These are phyloP conservation scores for Coemansia sp. DNA, from an alignment of 192 early-diverging fungal species.

Conservation along the genomic window DNA sequence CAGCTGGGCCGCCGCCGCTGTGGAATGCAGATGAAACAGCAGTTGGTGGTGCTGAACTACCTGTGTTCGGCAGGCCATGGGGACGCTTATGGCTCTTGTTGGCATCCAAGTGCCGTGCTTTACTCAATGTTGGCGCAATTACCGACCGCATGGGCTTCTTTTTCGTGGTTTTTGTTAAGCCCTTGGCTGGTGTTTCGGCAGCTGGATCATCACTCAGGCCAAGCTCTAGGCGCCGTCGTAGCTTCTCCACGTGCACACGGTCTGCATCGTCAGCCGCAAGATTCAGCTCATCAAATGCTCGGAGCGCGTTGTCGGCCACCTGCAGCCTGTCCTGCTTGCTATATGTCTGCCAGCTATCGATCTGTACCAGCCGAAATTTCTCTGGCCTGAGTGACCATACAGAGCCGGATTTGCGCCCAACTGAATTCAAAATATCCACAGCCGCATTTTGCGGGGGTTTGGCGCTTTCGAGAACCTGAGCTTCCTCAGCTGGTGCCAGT, in stretches of 20 bases:
- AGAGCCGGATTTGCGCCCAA: constrained; percentile 13
- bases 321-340: constrained; percentile 29
- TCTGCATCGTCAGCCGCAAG: constrained; percentile 52
- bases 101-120: constrained; percentile 12
- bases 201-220: neutral
- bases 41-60: neutral
- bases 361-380: constrained; percentile 52
- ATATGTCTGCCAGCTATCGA: constrained; percentile 57
- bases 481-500: constrained; percentile 14
- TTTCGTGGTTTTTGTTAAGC: constrained; percentile 16
- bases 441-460: constrained; percentile 18
- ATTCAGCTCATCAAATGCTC: constrained; percentile 56
- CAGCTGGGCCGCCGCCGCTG: neutral
- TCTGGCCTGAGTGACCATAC: constrained; percentile 53
- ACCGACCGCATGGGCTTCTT: constrained; percentile 37
- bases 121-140: constrained; percentile 29
- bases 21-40: constrained; percentile 2
- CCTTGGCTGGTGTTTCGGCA: neutral
- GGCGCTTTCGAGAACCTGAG: constrained; percentile 13
- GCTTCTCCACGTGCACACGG: constrained; percentile 23
- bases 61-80: neutral
- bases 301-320: constrained; percentile 45
- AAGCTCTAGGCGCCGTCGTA: constrained; percentile 11
- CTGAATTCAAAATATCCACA: constrained; percentile 15
- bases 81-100: constrained; percentile 9